phyloP scores from a whole-genome alignment of 1,284 basidiomycete species.

The Schizophyllum amplum region DNA sequence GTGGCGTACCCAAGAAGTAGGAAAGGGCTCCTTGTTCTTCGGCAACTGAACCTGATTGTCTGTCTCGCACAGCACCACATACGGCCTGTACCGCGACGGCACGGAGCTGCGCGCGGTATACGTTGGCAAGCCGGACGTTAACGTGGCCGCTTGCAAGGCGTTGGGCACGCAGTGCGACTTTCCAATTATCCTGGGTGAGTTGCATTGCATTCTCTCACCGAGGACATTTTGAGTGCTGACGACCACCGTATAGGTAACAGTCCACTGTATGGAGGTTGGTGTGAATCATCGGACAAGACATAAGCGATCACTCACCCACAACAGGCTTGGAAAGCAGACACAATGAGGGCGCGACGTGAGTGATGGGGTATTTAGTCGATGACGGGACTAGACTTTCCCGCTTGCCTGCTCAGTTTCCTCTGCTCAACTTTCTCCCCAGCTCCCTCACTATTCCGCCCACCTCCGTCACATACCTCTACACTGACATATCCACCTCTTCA shows the following conservation, averaged over 20 bases:
- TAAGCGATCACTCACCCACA: too few species aligned
- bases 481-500: too few species aligned
- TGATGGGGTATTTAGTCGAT: not conserved
- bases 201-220: not conserved
- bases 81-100: constrained; percentile 73
- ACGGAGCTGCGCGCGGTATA: constrained; percentile 74
- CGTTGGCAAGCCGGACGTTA: constrained; percentile 58
- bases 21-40: too few species aligned
- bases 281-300: too few species aligned
- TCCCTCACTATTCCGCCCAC: not conserved
- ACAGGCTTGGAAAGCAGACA: not conserved
- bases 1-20: not conserved
- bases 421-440: constrained; percentile 25
- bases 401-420: constrained; percentile 74
- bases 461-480: not conserved
- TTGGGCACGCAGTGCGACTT: constrained; percentile 67
- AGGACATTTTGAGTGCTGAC: not conserved
- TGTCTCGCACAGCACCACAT: constrained; percentile 46
- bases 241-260: constrained; percentile 59
- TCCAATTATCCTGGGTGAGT: constrained; percentile 65
- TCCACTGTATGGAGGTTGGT: constrained; percentile 70
- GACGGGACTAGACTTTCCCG: not conserved
- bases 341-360: not conserved
- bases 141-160: constrained; percentile 59
- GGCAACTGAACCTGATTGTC: too few species aligned